Evolutionary conservation across 257 asterid genomes (phyloP).

Genomic region (Solanum clarkiae): DNA sequence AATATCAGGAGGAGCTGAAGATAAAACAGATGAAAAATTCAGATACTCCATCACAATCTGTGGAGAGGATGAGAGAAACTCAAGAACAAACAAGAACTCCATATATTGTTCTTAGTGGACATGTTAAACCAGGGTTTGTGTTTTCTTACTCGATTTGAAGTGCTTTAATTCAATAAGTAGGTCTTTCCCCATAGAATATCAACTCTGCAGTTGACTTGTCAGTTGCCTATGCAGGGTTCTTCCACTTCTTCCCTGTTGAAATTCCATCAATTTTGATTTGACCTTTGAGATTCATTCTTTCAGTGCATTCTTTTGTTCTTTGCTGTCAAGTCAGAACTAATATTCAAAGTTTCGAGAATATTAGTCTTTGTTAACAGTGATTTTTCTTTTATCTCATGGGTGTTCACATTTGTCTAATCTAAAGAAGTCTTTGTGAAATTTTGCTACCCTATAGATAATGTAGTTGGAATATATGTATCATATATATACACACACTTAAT

Average conservation of each 20-base stretch:
- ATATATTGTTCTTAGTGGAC: slow-evolving; percentile 74
- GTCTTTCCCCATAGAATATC: background rate
- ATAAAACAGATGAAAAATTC: slow-evolving; percentile 87
- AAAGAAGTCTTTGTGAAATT: background rate
- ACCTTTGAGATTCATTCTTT: background rate
- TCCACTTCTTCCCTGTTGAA: background rate
- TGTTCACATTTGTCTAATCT: background rate
- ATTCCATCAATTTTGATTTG: background rate
- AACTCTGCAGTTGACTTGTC: background rate
- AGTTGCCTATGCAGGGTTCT: background rate
- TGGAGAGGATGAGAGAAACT: slow-evolving; percentile 87
- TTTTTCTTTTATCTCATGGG: background rate
- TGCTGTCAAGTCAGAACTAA: background rate
- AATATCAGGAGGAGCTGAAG: slow-evolving; percentile 83
- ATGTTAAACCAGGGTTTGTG: slow-evolving; percentile 89
- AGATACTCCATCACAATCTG: slow-evolving; percentile 88
- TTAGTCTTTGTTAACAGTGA: background rate
- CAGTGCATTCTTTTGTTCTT: background rate
- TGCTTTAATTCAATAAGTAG: background rate
- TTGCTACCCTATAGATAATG: background rate
- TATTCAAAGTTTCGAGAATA: background rate
- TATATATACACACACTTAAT: too few species aligned
- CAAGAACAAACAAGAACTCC: slow-evolving; percentile 62
- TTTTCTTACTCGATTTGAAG: background rate
- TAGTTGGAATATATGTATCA: background rate